These are phyloP conservation scores for Pelagophyceae sp. DNA, from an alignment of 352 stramenopile species.

Conservation along the genomic window DNA sequence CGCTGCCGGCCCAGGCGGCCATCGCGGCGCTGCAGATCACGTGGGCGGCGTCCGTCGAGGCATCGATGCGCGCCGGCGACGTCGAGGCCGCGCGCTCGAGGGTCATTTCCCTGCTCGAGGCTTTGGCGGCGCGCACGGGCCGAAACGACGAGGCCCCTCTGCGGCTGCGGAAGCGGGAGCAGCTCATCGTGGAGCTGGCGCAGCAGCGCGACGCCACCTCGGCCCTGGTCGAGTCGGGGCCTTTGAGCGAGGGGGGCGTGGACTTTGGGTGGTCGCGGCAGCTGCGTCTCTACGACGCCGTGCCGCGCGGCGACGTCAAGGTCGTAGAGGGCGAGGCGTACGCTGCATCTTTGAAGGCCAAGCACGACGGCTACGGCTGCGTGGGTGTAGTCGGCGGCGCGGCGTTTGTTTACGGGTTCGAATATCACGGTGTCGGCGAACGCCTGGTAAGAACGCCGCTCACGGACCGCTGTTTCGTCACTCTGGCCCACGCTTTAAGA, in stretches of 20 bases:
- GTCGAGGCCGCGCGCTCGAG: background rate
- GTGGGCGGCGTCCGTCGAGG: slow-evolving; percentile 90
- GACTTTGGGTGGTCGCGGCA: slow-evolving; percentile 99
- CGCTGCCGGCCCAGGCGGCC: slow-evolving; percentile 96
- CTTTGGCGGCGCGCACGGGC: background rate
- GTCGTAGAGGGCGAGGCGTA: background rate
- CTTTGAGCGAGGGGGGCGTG: slow-evolving; percentile 60
- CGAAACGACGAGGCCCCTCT: too few relatives aligned
- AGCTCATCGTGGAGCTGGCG: slow-evolving; percentile 98
- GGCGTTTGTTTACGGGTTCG: slow-evolving; percentile 97
- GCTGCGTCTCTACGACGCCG: slow-evolving; percentile 80
- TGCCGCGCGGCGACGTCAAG: background rate
- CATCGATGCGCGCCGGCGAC: slow-evolving; percentile 44
- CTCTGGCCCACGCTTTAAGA: slow-evolving; percentile 95
- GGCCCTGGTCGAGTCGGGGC: slow-evolving; percentile 60
- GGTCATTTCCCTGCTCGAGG: background rate
- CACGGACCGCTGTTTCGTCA: slow-evolving; percentile 98
- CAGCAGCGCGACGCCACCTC: slow-evolving; percentile 96
- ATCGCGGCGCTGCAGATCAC: slow-evolving; percentile 94
- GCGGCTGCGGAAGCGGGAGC: background rate
- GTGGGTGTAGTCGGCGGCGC: slow-evolving; percentile 40
- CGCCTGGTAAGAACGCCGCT: slow-evolving; percentile 98
- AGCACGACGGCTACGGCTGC: background rate
- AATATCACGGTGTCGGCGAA: slow-evolving; percentile 99
- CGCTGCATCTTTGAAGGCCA: too few relatives aligned